Evolutionary conservation across 2,329 filamentous ascomycete genomes (phyloP), one percentile per base, ranked within the genome.

Genomic region (Fusarium lateritium): DNA sequence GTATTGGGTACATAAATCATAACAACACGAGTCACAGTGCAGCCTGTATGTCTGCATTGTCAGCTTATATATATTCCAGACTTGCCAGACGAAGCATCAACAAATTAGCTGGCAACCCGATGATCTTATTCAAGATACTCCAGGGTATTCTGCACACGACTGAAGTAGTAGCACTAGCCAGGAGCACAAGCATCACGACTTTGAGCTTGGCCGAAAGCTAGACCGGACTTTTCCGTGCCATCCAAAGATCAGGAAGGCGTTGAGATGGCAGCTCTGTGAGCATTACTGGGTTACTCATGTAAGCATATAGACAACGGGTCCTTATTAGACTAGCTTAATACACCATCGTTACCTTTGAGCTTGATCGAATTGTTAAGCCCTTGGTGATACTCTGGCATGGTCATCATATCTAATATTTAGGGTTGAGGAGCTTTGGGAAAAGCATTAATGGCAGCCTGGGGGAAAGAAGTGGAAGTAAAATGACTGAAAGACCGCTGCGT

Each of bases 81-180:
- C 24, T 31, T 17, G 43, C 55, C 3, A 57, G 38, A 3, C 55
- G 38, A 22, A 43, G 2, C 1, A 57, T n/a, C 5, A 57, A 31
- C 2, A 57, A 17, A 19, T 55, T 38, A 15, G 54, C 55, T 7
- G 55, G 24, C 2, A 43, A n/a, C 1, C 38, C 47, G 2, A 54
- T 36, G 5, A 57, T 22, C 9, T 3, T 54, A 11, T 43, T 57
- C 21, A 2, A 43, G 5, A 21, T 9, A 0, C 55, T 15, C 55
- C 47, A 54, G 21, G 47, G 54, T 54, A 57, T 54, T 31, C 47
- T 54, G 47, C 55, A 57, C 43, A 9, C 11, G 3, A 54, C 54
- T 15, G 54, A 26, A 36, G 54, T 26, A 21, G 54, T 26, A 10
- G 36, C 47, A 17, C 22, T 42, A 21, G 19, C 24, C 10, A 40